phyloP scores from a whole-genome alignment of 495 filamentous ascomycete genomes.

The Stereocaulon alpinum region DNA sequence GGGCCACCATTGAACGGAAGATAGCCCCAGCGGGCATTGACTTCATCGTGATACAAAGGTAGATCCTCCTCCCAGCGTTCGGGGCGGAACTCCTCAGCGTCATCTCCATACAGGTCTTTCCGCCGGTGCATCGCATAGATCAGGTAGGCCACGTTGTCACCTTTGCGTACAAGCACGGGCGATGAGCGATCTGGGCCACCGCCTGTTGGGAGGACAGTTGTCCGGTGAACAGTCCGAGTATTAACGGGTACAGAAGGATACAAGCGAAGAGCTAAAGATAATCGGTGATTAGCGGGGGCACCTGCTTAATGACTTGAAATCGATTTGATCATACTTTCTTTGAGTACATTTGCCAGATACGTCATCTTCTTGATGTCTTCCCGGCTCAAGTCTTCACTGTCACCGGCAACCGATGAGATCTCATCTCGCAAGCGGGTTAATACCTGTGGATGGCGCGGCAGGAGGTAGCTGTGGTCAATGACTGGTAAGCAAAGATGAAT shows the following conservation, averaged over 20 bases:
- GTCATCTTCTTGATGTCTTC: slow-evolving; percentile 24
- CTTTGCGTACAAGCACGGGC: slow-evolving; percentile 31
- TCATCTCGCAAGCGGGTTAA: slow-evolving; percentile 28
- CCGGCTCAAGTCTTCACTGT: slow-evolving; percentile 11
- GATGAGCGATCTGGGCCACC: slow-evolving; percentile 39
- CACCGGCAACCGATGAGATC: slow-evolving; percentile 18
- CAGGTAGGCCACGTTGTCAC: slow-evolving; percentile 34
- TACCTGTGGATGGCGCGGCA: slow-evolving; percentile 26
- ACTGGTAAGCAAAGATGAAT: not conserved
- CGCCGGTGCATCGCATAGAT: slow-evolving; percentile 40
- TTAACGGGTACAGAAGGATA: slow-evolving; percentile 21
- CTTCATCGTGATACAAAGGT: slow-evolving; percentile 15
- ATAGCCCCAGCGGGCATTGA: slow-evolving; percentile 33
- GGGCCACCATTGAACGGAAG: slow-evolving; percentile 48
- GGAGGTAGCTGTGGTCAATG: slow-evolving; percentile 22
- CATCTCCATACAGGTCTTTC: slow-evolving; percentile 41
- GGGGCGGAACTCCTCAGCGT: slow-evolving; percentile 42
- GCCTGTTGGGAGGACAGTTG: slow-evolving; percentile 42
- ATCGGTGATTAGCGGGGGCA: slow-evolving; percentile 16
- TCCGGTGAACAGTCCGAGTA: slow-evolving; percentile 16
- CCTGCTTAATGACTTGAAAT: not conserved
- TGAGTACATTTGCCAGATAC: slow-evolving; percentile 28
- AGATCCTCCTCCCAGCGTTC: slow-evolving; percentile 41
- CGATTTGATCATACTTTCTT: slow-evolving; percentile 30
- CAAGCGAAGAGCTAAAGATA: slow-evolving; percentile 20